These are phyloP conservation scores for Mortierella sp. DNA, from an alignment of 371 early-diverging fungal species.

Conservation along the genomic window DNA sequence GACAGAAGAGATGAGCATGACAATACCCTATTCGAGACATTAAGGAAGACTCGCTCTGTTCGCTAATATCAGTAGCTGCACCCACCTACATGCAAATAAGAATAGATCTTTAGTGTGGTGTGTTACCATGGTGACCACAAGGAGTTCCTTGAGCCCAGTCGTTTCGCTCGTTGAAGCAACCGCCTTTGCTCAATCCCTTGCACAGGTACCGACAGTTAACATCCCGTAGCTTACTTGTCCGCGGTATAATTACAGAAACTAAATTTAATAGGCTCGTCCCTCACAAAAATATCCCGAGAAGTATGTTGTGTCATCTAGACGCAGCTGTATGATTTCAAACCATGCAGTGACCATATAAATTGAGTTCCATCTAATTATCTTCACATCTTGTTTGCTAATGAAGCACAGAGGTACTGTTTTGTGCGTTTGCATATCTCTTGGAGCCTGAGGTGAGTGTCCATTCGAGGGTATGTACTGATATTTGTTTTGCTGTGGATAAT, in stretches of 20 bases:
- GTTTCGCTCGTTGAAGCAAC: background rate
- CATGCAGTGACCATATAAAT: no score
- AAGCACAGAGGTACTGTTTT: no score
- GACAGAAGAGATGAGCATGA: background rate
- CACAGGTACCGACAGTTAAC: background rate
- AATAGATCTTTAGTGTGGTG: slow-evolving; percentile 1
- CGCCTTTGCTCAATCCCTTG: background rate
- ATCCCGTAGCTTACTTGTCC: background rate
- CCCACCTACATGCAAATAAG: no score
- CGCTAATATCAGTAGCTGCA: no score
- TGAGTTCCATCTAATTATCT: no score
- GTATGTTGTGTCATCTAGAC: background rate
- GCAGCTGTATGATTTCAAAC: no score
- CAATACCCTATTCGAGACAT: background rate
- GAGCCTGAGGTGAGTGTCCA: no score
- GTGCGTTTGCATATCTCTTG: no score
- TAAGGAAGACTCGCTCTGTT: background rate
- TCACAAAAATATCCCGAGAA: background rate
- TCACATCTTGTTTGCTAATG: no score
- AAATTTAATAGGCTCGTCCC: background rate
- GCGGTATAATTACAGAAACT: background rate
- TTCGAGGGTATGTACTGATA: no score
- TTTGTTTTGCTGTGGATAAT: background rate
- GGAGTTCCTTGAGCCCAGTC: background rate
- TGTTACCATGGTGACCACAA: background rate